Evolutionary conservation across 768 basidiomycete species (phyloP).

Genomic region (Crucibulum laeve): DNA sequence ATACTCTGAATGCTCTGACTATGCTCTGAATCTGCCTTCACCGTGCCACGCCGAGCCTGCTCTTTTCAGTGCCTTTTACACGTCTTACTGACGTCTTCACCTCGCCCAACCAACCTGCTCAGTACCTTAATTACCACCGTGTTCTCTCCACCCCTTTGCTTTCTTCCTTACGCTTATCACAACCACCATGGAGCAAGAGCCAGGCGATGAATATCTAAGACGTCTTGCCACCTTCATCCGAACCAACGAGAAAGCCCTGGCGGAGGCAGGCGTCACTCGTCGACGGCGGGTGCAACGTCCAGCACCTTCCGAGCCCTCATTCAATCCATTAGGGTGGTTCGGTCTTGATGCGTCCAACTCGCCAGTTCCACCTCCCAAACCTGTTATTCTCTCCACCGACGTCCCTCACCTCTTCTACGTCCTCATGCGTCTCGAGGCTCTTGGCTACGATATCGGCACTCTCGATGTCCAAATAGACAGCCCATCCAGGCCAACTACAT

Average conservation of each 20-base stretch:
- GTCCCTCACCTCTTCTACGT: conserved; percentile 85
- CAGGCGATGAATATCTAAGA: conserved; percentile 75
- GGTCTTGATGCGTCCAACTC: conserved; percentile 25
- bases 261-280: conserved; percentile 52
- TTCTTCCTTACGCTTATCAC: conserved; percentile 10
- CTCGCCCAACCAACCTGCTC: neutral
- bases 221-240: conserved; percentile 69
- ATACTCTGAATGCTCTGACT: no score
- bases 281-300: conserved; percentile 39
- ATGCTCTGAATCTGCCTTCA: no score
- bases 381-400: conserved; percentile 67
- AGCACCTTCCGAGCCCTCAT: conserved; percentile 22
- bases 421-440: conserved; percentile 79
- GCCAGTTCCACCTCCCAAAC: conserved; percentile 36
- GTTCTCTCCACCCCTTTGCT: conserved; percentile 7
- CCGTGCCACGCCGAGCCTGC: no score
- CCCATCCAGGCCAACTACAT: conserved; percentile 75
- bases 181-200: conserved; percentile 37
- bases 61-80: no score
- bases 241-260: conserved; percentile 67
- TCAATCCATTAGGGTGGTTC: conserved; percentile 68
- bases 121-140: neutral
- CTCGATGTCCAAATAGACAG: conserved; percentile 73
- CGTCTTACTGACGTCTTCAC: no score
- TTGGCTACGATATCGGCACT: conserved; percentile 72